Base-by-base conservation (phyloP, 768 basidiomycete species). In the Naganishia friedmannii region DNA sequence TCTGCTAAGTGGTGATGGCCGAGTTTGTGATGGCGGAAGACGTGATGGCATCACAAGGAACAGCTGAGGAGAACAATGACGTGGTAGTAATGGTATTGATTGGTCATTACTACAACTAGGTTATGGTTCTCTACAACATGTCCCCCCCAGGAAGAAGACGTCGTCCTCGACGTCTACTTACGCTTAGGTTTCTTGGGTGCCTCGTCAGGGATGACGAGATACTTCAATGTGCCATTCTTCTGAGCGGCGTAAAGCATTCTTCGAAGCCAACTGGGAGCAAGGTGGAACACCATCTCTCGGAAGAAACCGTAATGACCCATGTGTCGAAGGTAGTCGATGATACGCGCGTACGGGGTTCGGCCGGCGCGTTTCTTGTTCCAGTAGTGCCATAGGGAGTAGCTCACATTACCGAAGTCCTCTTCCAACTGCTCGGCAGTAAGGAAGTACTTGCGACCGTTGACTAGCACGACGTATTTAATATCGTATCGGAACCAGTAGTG, bases 211-310 rank as follows among this genome's bases (percentile, higher is more conserved):
- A 37, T 5, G 34, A 37, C 6, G 45, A 46, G 17, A 3, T 3
- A 46, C 3, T 46, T 15, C 45, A 54, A 31, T 12, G 9, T 31
- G 17, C 53, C 53, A 4, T 12, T n/a, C 53, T 54, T 54, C 17
- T 5, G 19, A 23, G 5, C 10, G 4, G 9, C 9, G 29, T 17
- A 17, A 2, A 54, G 23, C 13, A 26, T 54, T 12, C 53, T 7
- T 12, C n/a, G 53, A 3, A 28, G 3, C 3, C 26, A 8, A 8
- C 8, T 2, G 17, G 53, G 12, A 3, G 26, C 10, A 12, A 54
- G 53, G 53, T 54, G 53, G 10, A 7, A 54, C 9, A 54, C 3
- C 53, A 54, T 54, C n/a, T 54, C 53, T 28, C 53, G 53, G 53
- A 23, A 54, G 23, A 54, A 28, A 15, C 53, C 53, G 17, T 3